Conservation (phyloP, 257 asterid genomes). For the Solanum etuberosum region DNA sequence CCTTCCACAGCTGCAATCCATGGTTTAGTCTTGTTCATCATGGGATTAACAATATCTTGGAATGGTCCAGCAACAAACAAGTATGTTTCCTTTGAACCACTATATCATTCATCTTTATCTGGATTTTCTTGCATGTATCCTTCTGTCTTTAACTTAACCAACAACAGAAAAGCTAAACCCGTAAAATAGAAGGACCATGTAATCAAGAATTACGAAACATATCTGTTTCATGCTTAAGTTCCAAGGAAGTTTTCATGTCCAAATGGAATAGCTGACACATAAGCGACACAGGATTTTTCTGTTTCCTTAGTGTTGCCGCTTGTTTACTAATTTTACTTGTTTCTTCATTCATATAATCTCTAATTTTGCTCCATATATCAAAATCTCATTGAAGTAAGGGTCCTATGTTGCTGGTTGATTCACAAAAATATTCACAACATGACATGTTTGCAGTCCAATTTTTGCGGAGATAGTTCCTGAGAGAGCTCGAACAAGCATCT, state of each 20-base stretch:
- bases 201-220: neutral
- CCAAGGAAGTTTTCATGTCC: neutral
- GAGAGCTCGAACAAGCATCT: neutral
- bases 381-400: too few relatives aligned
- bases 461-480: neutral
- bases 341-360: neutral
- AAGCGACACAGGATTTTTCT: neutral
- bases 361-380: too few relatives aligned
- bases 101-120: neutral
- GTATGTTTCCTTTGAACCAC: slow-evolving; percentile 17
- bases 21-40: slow-evolving; percentile 54
- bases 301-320: neutral
- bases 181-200: neutral
- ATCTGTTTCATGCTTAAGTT: neutral
- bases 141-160: neutral
- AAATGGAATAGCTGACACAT: neutral
- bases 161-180: neutral
- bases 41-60: slow-evolving; percentile 67
- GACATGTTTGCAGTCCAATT: neutral
- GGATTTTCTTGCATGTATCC: neutral
- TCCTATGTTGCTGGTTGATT: too few relatives aligned
- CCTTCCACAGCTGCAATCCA: slow-evolving; percentile 42
- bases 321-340: neutral
- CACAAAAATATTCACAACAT: too few relatives aligned
- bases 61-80: slow-evolving; percentile 82